Evolutionary conservation across 164 flowering plant species (phyloP), one percentile per base, ranked within the genome.

Genomic region (Nymphaea colorata): DNA sequence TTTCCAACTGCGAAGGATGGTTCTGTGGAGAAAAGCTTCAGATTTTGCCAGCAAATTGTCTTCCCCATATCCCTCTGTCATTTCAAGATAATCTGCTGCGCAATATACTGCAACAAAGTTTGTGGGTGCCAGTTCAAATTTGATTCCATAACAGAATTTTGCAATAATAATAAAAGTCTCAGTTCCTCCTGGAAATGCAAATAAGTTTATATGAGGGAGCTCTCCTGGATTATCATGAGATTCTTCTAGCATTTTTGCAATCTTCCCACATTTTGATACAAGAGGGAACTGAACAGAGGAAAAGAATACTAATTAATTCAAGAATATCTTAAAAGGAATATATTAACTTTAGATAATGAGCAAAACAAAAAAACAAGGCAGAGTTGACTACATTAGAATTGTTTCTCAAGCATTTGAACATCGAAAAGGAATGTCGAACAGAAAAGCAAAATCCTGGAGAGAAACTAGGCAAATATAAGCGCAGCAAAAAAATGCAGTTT

Each of bases 41-140:
- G 86, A 73, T 70, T 72, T 79, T 6, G 86, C 78, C 47, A 91
- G 67, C 68, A 94, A 82, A 76, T 89, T 91, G 43, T 72, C 93
- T 72, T 91, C 97, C 59, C 88, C 96, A 68, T 78, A 87, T 43
- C 82, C 89, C 69, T 90, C 90, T 12, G 88, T 82, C 96, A 94
- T 94, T 74, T 84, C 83, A 16, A 94, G 91, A 74, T 80, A 87
- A 77, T 90, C 86, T 69, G 96, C 93, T 8, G 85, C 95, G 77
- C 96, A 90, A 64, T 82, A 85, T 6, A 90, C 70, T 70, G 69
- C 65, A 42, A 81, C 85, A 43, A 88, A 74, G 79, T 88, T 91
- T 69, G 78, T 84, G 41, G 99, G 72, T 3, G 93, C 82, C 74
- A 91, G 76, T 65, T 88, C 95, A 69, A 86, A 68, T 17, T 83